Evolutionary conservation across 306 rosid species (phyloP).

Genomic region (Acacia confusa): DNA sequence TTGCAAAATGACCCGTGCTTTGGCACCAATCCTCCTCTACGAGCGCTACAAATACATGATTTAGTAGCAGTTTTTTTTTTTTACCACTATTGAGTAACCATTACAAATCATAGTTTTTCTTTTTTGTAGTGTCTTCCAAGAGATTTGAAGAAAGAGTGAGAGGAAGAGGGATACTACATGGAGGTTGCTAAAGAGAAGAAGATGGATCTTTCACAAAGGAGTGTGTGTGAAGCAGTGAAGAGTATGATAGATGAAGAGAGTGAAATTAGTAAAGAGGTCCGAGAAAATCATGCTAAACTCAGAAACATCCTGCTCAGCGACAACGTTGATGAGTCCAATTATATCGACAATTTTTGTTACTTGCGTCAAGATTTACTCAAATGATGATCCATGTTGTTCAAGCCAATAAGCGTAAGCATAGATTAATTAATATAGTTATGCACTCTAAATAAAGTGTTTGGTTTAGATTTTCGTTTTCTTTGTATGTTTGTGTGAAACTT

Average conservation of each 20-base stretch:
- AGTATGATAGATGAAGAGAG: background rate
- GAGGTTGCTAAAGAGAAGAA: background rate
- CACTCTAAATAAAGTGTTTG: too few relatives aligned
- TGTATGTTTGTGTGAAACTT: too few relatives aligned
- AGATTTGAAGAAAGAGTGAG: slow-evolving; percentile 1
- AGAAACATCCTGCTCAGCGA: background rate
- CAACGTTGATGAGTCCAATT: slow-evolving; percentile 10
- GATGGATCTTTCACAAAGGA: slow-evolving; percentile 8
- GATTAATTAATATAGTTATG: too few relatives aligned
- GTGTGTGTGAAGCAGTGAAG: background rate
- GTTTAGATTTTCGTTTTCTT: too few relatives aligned
- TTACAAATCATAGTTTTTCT: too few relatives aligned
- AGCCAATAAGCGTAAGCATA: background rate
- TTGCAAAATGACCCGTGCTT: too few relatives aligned
- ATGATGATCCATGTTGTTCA: background rate
- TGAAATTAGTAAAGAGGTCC: background rate
- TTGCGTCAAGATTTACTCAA: background rate
- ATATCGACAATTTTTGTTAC: background rate
- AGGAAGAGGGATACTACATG: slow-evolving; percentile 5
- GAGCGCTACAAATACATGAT: too few relatives aligned
- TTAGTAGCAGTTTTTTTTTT: too few relatives aligned
- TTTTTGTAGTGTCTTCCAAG: too few relatives aligned
- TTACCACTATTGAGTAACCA: too few relatives aligned
- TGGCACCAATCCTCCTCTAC: too few relatives aligned
- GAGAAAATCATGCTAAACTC: background rate